Conservation (phyloP, 306 rosid species). For the Hylodesmum podocarpum region DNA sequence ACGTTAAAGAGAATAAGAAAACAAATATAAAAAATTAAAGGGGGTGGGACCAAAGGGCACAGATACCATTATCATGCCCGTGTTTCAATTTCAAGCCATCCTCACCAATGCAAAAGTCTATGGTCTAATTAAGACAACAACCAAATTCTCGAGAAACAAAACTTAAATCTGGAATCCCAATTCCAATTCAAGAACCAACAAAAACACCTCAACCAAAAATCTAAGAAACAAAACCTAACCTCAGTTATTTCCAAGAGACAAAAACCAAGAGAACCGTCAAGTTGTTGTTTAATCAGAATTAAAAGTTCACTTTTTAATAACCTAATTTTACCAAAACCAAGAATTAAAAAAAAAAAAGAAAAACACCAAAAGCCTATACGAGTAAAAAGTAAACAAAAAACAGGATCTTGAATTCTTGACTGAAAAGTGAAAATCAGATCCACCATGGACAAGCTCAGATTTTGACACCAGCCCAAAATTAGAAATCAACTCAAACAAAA, state of each 20-base stretch:
- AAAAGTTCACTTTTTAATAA: background rate
- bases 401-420: background rate
- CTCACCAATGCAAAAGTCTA: background rate
- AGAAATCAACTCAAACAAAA: background rate
- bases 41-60: background rate
- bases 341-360: background rate
- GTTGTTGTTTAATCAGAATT: background rate
- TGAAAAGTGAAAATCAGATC: conserved; percentile 8
- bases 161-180: background rate
- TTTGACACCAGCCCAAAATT: background rate
- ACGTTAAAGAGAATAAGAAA: background rate
- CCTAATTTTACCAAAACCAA: no score
- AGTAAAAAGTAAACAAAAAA: background rate
- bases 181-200: background rate
- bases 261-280: no score
- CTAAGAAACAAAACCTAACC: no score
- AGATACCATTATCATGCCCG: background rate
- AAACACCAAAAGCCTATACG: background rate
- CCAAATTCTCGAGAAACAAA: background rate
- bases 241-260: no score
- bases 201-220: background rate
- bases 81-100: background rate
- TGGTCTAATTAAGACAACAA: background rate
- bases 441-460: background rate
- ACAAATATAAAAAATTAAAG: background rate